phyloP scores from a whole-genome alignment of 352 stramenopile genomes.

The Phytophthora idaei region DNA sequence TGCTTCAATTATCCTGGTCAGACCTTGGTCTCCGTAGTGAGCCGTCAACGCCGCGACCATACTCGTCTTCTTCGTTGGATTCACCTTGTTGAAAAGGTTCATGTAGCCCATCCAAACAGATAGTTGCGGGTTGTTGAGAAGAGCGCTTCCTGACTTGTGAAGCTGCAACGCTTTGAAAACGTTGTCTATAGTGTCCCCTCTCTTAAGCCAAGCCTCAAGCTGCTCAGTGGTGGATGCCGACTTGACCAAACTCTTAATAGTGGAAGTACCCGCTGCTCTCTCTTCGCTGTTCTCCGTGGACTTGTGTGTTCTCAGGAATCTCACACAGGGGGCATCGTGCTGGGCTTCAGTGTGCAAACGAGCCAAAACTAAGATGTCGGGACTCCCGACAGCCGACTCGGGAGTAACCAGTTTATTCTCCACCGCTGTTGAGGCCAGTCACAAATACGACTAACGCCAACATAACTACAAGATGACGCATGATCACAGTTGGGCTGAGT shows the following conservation, averaged over 20 bases:
- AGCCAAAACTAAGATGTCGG: too few species aligned
- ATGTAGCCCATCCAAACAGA: conserved; percentile 12
- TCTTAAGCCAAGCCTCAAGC: conserved; percentile 12
- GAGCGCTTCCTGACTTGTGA: conserved; percentile 9
- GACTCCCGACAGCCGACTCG: too few species aligned
- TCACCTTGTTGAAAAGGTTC: conserved; percentile 17
- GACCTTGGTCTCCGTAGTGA: conserved; percentile 10
- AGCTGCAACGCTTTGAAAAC: conserved; percentile 16
- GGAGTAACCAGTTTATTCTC: too few species aligned
- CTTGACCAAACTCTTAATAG: conserved; percentile 9
- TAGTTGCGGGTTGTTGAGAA: conserved; percentile 7
- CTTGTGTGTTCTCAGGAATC: neutral
- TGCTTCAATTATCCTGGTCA: conserved; percentile 21
- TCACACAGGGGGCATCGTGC: too few species aligned
- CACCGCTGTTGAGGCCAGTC: too few species aligned
- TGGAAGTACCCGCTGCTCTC: neutral
- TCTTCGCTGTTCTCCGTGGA: conserved; percentile 1
- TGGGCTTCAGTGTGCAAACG: too few species aligned
- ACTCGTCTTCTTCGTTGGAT: conserved; percentile 16
- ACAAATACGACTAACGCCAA: too few species aligned
- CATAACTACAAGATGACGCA: too few species aligned
- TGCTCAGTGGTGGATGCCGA: neutral
- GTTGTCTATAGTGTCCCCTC: conserved; percentile 5
- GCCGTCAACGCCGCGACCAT: conserved; percentile 14
- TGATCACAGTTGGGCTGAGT: too few species aligned